Conservation (phyloP, 2,329 filamentous ascomycete genomes). For the Aspergillus tanneri region DNA sequence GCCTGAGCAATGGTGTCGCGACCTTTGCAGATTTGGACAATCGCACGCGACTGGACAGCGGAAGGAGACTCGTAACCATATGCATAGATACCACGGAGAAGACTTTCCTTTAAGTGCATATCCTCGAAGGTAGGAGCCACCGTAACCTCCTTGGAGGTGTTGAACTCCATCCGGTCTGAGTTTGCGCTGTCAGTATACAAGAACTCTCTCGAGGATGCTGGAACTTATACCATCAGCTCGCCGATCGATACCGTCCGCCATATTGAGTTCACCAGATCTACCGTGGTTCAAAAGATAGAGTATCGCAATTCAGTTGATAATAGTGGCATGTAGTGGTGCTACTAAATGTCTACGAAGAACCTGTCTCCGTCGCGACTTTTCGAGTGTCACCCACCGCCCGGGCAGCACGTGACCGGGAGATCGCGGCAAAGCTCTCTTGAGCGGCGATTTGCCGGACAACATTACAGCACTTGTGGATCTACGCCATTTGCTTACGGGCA, state of each 20-base stretch:
- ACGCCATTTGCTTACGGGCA: background rate
- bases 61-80: constrained; percentile 99
- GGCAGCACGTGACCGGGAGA: constrained; percentile 24
- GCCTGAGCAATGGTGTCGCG: constrained; percentile 98
- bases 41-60: constrained; percentile 94
- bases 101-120: constrained; percentile 96
- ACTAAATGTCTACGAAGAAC: background rate
- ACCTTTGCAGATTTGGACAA: constrained; percentile 98
- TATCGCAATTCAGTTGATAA: constrained; percentile 11
- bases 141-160: constrained; percentile 95
- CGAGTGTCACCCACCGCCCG: constrained; percentile 21
- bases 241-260: constrained; percentile 92
- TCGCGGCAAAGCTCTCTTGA: constrained; percentile 28
- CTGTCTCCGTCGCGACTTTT: constrained; percentile 24
- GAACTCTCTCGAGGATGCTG: constrained; percentile 3
- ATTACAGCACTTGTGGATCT: background rate
- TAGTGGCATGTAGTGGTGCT: constrained; percentile 3
- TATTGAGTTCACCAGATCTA: constrained; percentile 48
- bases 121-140: constrained; percentile 89
- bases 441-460: constrained; percentile 9
- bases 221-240: constrained; percentile 66
- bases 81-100: constrained; percentile 94
- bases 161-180: constrained; percentile 90
- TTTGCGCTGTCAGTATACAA: constrained; percentile 28
- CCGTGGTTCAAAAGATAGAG: constrained; percentile 8